Base-by-base conservation (phyloP, 257 asterid genomes). In the Solanum tarijense region DNA sequence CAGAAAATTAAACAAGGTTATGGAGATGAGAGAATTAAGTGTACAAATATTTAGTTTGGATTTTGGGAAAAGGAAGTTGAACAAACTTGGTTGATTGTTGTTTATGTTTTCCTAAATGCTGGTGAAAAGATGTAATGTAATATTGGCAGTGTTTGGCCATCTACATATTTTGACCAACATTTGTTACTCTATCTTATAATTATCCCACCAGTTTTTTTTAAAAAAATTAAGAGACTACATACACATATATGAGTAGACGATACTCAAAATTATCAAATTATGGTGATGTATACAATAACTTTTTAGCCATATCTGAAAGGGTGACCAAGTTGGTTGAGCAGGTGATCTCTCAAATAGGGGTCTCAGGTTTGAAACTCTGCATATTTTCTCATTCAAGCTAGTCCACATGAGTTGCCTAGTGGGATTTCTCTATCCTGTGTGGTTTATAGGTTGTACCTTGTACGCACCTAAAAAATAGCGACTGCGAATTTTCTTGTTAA, bases 41-140 rank as follows among this genome's bases (percentile, higher is more conserved):
- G 36, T 82, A 58, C 52, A 71, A 83, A 62, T 65, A 60, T n/a
- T 65, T 58, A 7, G 72, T 90, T 87, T 34, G 86, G 78, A 90
- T 84, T 1, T 27, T 87, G 90, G 92, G 73, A 74, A 65, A 89
- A 48, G 85, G 94, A 83, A 89, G 96, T 91, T 94, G 93, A 88
- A 94, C 92, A 91, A 92, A 94, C 92, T 84, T 68, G 52, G 92
- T 87, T 35, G 86, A 88, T 86, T 89, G 90, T 79, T 3, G 88
- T 85, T 71, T 68, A 48, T 66, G 86, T 88, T 66, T 89, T 86
- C 71, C 41, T 27, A n/a, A 65, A 65, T 65, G 4, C 34, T 65
- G 73, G 87, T 90, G 91, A 89, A 88, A 89, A 72, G 87, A 79
- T 12, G 38, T 78, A 39, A 39, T 79, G 84, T 79, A 79, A 25